These are phyloP conservation scores for Pyrenochaeta sp. DNA, from an alignment of 2,329 filamentous ascomycete genomes.

Conservation along the genomic window DNA sequence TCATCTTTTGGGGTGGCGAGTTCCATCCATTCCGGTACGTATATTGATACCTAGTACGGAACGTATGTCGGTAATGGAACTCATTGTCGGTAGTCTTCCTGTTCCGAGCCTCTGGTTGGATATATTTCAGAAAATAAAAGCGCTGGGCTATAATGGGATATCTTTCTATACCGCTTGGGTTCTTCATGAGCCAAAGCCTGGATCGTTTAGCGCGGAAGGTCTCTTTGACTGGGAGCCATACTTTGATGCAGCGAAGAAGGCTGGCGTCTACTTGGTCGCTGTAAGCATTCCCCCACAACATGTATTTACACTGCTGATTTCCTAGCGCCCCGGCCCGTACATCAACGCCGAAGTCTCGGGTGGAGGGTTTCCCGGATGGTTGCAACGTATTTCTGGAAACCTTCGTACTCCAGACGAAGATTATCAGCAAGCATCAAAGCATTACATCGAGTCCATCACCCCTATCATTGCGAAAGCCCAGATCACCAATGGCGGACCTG, in stretches of 20 bases:
- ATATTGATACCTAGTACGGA: not conserved
- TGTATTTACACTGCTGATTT: slow-evolving; percentile 2
- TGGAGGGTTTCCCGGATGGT: slow-evolving; percentile 81
- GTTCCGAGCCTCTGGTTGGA: slow-evolving; percentile 72
- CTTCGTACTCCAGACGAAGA: slow-evolving; percentile 68
- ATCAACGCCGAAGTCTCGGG: slow-evolving; percentile 80
- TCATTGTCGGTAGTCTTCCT: slow-evolving; percentile 55
- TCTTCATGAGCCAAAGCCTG: slow-evolving; percentile 74
- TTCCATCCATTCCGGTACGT: slow-evolving; percentile 70
- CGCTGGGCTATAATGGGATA: slow-evolving; percentile 77
- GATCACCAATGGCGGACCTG: slow-evolving; percentile 80
- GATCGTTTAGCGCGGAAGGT: slow-evolving; percentile 72
- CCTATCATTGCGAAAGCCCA: slow-evolving; percentile 76
- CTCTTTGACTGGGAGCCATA: slow-evolving; percentile 77
- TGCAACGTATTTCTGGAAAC: slow-evolving; percentile 69
- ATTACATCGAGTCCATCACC: slow-evolving; percentile 62
- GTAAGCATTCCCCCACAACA: slow-evolving; percentile 24
- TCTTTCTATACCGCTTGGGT: slow-evolving; percentile 83
- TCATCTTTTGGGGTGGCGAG: slow-evolving; percentile 76
- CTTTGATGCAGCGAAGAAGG: slow-evolving; percentile 74
- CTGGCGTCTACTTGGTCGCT: slow-evolving; percentile 78
- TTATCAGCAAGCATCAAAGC: slow-evolving; percentile 71
- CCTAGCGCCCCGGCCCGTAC: slow-evolving; percentile 67
- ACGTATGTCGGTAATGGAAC: not conserved
- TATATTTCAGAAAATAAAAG: slow-evolving; percentile 81